Percentiles rank a stretch among this genome's conserved stretches.
These are phyloP conservation scores for Saccharum spontaneum DNA, from an alignment of 176 grass and related monocot species.

Conservation along the genomic window DNA sequence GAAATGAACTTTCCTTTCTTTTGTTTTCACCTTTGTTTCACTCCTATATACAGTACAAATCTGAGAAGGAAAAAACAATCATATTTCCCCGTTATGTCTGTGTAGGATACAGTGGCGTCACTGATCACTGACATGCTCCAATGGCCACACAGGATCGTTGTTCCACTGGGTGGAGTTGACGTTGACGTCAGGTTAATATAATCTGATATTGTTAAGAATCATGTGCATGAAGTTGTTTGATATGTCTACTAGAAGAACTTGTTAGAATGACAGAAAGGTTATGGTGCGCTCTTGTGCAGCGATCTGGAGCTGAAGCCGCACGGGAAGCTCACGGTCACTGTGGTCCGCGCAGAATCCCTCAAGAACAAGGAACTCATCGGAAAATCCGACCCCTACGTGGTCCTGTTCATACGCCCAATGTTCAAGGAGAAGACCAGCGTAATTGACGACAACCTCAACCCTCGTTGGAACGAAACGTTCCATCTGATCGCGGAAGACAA, in stretches of 20 bases:
- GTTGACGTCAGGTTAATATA: conserved; percentile 61
- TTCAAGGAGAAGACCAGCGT: conserved; percentile 91
- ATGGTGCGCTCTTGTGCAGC: conserved; percentile 45
- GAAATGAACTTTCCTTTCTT: neutral
- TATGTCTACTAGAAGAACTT: neutral
- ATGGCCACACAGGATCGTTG: conserved; percentile 95
- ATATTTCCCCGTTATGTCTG: neutral
- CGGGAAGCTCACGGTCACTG: conserved; percentile 69
- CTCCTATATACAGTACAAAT: neutral
- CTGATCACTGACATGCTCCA: conserved; percentile 97
- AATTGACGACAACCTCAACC: conserved; percentile 86
- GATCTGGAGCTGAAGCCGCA: conserved; percentile 96
- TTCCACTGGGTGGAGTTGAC: conserved; percentile 86
- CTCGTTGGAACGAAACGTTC: conserved; percentile 90
- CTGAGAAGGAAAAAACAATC: neutral
- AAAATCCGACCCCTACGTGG: conserved; percentile 94
- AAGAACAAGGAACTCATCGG: conserved; percentile 97
- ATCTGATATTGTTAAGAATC: neutral
- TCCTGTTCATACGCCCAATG: conserved; percentile 84
- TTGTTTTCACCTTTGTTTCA: neutral
- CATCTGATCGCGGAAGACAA: conserved; percentile 81
- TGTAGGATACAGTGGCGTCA: conserved; percentile 85
- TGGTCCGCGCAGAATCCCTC: conserved; percentile 68
- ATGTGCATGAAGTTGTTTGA: neutral
- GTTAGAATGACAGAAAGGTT: conserved; percentile 6